phyloP scores from a whole-genome alignment of 441 rosid genomes.

The Metrosideros polymorpha region DNA sequence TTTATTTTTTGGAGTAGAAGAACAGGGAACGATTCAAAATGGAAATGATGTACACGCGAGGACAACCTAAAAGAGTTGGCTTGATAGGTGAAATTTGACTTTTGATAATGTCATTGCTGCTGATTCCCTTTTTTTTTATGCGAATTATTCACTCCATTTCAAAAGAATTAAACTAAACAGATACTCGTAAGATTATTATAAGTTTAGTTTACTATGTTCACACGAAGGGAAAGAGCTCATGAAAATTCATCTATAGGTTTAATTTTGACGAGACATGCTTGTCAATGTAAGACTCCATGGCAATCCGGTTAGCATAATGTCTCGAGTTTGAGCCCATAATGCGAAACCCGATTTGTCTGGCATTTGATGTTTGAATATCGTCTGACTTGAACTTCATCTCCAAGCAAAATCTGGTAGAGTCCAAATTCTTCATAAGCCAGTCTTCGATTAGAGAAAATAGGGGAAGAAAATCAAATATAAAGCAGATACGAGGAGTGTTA shows the following conservation, averaged over 20 bases:
- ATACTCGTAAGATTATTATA: not conserved
- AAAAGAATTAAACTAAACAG: not conserved
- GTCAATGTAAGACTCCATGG: not conserved
- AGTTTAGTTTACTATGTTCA: not conserved
- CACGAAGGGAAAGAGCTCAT: not conserved
- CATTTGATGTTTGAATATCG: not conserved
- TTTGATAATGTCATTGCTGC: not conserved
- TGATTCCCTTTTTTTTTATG: not conserved
- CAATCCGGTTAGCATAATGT: not conserved
- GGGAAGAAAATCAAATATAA: not conserved
- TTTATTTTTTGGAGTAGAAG: not conserved
- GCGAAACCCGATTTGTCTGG: not conserved
- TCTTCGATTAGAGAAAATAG: not conserved
- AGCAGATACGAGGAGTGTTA: not conserved
- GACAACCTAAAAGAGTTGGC: not conserved
- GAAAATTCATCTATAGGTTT: not conserved
- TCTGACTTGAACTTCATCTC: not conserved
- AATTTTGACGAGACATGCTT: not conserved
- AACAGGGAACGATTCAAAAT: not conserved
- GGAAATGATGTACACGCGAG: not conserved
- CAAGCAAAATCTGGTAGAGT: not conserved
- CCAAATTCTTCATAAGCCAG: not conserved
- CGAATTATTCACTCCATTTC: not conserved
- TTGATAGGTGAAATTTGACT: not conserved
- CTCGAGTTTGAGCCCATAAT: not conserved